Conservation (phyloP, 2,329 filamentous ascomycete species). For the Juglanconis sp. region DNA sequence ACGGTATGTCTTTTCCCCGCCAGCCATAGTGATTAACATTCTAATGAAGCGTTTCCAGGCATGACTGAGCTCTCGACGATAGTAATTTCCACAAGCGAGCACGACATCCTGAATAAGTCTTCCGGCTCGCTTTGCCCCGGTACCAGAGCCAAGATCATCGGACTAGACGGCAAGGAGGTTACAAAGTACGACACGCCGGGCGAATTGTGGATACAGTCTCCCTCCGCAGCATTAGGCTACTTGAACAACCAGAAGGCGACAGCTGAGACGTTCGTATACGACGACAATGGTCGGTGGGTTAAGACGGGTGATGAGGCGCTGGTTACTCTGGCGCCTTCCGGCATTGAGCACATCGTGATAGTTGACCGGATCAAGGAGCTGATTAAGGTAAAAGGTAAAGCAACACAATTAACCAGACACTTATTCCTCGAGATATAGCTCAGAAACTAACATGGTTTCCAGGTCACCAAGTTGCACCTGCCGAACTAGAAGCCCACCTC, state of each 20-base stretch:
- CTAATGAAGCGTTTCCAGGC: constrained; percentile 37
- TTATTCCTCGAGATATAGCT: background rate
- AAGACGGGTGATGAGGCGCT: constrained; percentile 82
- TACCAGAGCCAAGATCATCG: constrained; percentile 63
- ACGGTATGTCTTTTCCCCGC: constrained; percentile 48
- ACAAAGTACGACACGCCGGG: constrained; percentile 65
- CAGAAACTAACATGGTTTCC: constrained; percentile 15
- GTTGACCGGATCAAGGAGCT: constrained; percentile 66
- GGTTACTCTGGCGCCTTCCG: constrained; percentile 58
- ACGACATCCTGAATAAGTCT: constrained; percentile 69
- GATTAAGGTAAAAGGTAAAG: constrained; percentile 47
- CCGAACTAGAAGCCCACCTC: constrained; percentile 77
- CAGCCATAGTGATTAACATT: background rate
- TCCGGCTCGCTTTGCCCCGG: constrained; percentile 69
- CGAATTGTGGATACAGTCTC: constrained; percentile 75
- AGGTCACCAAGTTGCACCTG: constrained; percentile 80
- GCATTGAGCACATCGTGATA: constrained; percentile 79
- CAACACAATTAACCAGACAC: no score
- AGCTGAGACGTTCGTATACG: constrained; percentile 68
- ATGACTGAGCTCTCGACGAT: constrained; percentile 77
- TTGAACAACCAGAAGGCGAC: constrained; percentile 83
- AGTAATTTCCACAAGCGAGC: constrained; percentile 54
- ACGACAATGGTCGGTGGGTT: constrained; percentile 71
- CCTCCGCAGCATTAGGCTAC: constrained; percentile 77
- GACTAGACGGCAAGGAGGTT: constrained; percentile 66